Evolutionary conservation across 176 grass and related monocot genomes (phyloP), one percentile per base, ranked within the genome.

Genomic region (Hsuehochloa calcarea): DNA sequence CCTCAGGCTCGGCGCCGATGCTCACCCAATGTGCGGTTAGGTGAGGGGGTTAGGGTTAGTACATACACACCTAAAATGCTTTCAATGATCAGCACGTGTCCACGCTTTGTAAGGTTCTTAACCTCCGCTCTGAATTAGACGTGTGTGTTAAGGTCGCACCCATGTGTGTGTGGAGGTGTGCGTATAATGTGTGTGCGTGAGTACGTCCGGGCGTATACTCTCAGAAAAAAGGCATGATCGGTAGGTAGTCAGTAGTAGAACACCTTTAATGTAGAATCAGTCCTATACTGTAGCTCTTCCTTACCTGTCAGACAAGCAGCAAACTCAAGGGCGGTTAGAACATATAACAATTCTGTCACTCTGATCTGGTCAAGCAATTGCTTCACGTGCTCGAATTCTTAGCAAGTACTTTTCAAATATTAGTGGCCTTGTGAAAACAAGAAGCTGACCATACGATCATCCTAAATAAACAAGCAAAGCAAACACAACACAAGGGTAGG

Each of bases 401-500:
- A 49, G 14, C 67, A 80, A 64, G 43, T 41, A 80, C 76, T 68
- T 70, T 52, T 51, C 70, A 85, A 68, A 75, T 51, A 43, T 69
- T 13, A 37, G 50, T 75, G 40, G 80, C 68, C 60, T 78, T n/a
- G 62, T 60, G 23, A 68, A 88, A 88, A 84, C 62, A 52, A 84
- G n/a, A 64, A 67, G 49, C 34, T 62, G 75, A 50, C 58, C 68
- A 39, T 7, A 29, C 29, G 59, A 78, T 58, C 22, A 52, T 76
- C 64, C 64, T 8, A 80, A 4, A 38, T 19, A 44, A n/a, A 35
- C 35, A 86, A 71, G 60, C 47, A 47, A 83, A 70, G 14, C 65
- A 59, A 60, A 79, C 39, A 5, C 37, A n/a, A 12, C 10, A 38
- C 34, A 72, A 67, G 49, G 59, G 34, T 68, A 74, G 73, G 49